Base-by-base conservation (phyloP, 202 grass and related monocot species). In the Cymbopogon flexuosus region DNA sequence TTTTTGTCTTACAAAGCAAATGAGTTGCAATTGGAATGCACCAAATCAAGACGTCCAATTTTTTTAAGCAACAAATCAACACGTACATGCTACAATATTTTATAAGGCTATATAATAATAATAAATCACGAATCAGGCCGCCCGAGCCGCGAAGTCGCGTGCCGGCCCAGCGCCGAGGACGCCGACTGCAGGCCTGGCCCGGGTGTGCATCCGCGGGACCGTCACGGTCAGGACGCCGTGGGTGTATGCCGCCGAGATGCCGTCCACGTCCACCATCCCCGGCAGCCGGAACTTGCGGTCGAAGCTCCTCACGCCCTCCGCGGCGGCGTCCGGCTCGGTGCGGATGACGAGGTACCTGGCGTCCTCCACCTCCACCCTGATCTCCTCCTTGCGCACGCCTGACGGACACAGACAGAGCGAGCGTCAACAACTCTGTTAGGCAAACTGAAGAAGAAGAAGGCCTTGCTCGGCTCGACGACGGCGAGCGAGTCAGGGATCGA, bases 361-460 rank as follows among this genome's bases (percentile, higher is more conserved):
- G 79, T 89, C 89, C 85, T 94, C 89, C 62, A 94, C 85, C 81
- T 97, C 94, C 47, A 97, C 89, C 68, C 78, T 90, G 34, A 97
- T 90, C 70, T 94, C 91, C 76, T 97, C 89, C 73, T 90, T 92
- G 47, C 81, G 90, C 77, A 90, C 59, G 24, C 94, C 87, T 90
- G 9, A 9, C 10, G 57, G 22, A 10, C 12, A 49, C 46, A 18
- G 14, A 49, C 14, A 18, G 11, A 19, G 13, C 15, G 16, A 19
- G 13, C 15, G 5, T 60, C 72, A 75, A 60, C 72, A n/a, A n/a
- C 16, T 52, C 47, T 51, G 5, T 51, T 18, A 2, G 47, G 47
- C 5, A 52, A 22, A 30, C n/a, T 16, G 54, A 18, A 9, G 29
- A 46, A 16, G 16, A 69, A 35, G 10, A 23, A 8, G 23, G 1